Evolutionary conservation across 768 basidiomycete species (phyloP).

Genomic region (Agaricus bisporus): DNA sequence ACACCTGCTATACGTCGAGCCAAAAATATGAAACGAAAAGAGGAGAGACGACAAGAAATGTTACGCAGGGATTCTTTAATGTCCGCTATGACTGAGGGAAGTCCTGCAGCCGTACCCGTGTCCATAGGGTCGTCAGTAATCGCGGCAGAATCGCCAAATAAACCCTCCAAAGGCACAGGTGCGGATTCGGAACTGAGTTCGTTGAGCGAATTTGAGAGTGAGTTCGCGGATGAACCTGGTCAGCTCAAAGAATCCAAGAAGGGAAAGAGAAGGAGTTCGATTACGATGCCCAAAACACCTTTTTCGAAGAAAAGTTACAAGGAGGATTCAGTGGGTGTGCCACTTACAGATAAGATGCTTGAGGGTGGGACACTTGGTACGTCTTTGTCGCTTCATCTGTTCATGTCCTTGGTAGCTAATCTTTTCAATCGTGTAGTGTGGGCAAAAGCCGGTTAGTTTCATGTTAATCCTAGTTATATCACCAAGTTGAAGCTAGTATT

Average conservation of each 20-base stretch:
- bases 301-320: slow-evolving; percentile 11
- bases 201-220: slow-evolving; percentile 35
- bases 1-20: slow-evolving; percentile 62
- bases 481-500: slow-evolving; percentile 5
- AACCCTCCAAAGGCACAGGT: slow-evolving; percentile 9
- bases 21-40: slow-evolving; percentile 32
- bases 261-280: slow-evolving; percentile 8
- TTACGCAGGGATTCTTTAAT: slow-evolving; percentile 1
- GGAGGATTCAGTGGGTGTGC: slow-evolving; percentile 2
- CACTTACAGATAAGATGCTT: slow-evolving; percentile 13
- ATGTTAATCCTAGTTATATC: background rate
- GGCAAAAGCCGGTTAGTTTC: slow-evolving; percentile 65
- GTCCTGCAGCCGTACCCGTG: background rate
- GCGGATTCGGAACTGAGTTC: slow-evolving; percentile 38
- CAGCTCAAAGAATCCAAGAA: background rate
- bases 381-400: slow-evolving; percentile 16
- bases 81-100: background rate
- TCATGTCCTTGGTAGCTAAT: background rate
- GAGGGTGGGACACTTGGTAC: slow-evolving; percentile 59
- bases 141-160: background rate
- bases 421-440: slow-evolving; percentile 48
- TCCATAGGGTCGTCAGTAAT: background rate
- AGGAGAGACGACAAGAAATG: slow-evolving; percentile 9
- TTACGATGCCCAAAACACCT: background rate
- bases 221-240: slow-evolving; percentile 6